Base-by-base conservation (phyloP, 176 grass and related monocot genomes). In the Elymus sibiricus region DNA sequence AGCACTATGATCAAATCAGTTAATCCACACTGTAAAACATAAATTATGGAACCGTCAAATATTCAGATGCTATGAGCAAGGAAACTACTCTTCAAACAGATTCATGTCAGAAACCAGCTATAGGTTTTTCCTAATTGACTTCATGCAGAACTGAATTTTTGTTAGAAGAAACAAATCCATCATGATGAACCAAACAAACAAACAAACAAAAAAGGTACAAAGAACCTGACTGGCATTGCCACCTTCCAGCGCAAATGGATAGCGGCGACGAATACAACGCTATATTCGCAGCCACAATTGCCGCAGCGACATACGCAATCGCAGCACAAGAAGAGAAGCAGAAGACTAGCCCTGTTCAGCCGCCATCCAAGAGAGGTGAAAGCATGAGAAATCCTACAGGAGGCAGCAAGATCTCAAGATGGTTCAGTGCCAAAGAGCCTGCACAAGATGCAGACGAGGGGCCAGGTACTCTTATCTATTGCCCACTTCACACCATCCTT, bases 281-380 rank as follows among this genome's bases (percentile, higher is more conserved):
- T 72, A 82, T 63, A 74, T 93, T 79, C 4, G 86, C 79, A 53
- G 85, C 85, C 71, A 81, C 86, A 70, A 84, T 99, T 87, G 97
- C 84, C 8, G 94, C 94, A 14, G 72, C 92, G 39, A 88, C 94
- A 85, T 91, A 91, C 78, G 97, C 92, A 46, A 92, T 95, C 60
- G 70, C 75, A 13, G 59, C 79, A 15, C 64, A 11, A 79, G 94
- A 99, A 86, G 90, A 94, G 70, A 79, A 74, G 75, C 87, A 88
- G 51, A 88, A 90, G 44, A 13, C 63, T 31, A 21, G 66, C 34
- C 78, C 82, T 27, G 35, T 76, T 15, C 72, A 25, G 31, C 43
- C 44, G 3, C 44, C 46, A 59, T 73, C 25, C 37, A 88, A 69
- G 65, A 90, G 42, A 55, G 85, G 40, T 77, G 88, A 89, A 70